phyloP scores from a whole-genome alignment of 441 rosid genomes.

The Jatropha multifida region DNA sequence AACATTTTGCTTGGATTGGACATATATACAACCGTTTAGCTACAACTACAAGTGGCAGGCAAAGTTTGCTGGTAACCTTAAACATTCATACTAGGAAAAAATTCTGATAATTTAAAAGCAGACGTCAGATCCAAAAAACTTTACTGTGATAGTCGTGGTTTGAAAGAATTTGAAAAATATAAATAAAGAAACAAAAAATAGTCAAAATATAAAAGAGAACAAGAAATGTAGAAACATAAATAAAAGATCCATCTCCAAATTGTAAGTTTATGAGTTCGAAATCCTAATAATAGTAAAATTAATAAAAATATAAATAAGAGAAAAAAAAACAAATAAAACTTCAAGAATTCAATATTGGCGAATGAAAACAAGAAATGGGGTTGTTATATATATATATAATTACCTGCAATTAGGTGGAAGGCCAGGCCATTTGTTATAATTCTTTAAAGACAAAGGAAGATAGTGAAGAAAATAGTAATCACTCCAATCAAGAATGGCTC shows the following conservation, averaged over 20 bases:
- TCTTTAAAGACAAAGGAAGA: constrained; percentile 56
- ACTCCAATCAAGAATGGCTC: constrained; percentile 88
- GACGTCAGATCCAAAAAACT: not conserved
- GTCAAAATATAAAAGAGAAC: too few species aligned
- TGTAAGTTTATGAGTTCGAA: too few species aligned
- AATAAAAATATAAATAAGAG: too few species aligned
- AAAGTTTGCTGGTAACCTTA: not conserved
- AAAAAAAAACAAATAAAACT: too few species aligned
- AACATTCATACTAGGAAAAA: constrained; percentile 4
- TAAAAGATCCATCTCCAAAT: too few species aligned
- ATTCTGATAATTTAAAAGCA: not conserved
- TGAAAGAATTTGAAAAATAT: too few species aligned
- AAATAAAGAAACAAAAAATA: too few species aligned
- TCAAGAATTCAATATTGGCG: not conserved
- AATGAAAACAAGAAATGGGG: not conserved
- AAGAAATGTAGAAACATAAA: too few species aligned
- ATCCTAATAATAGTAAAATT: too few species aligned
- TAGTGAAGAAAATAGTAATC: constrained; percentile 80
- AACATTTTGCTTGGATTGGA: constrained; percentile 1
- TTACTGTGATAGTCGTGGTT: too few species aligned
- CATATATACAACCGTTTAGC: not conserved
- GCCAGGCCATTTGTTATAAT: constrained; percentile 73
- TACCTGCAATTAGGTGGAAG: constrained; percentile 61
- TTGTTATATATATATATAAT: not conserved
- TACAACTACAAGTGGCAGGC: constrained; percentile 7